Base-by-base conservation (phyloP, 768 basidiomycete species). In the Pleurotus pulmonarius region DNA sequence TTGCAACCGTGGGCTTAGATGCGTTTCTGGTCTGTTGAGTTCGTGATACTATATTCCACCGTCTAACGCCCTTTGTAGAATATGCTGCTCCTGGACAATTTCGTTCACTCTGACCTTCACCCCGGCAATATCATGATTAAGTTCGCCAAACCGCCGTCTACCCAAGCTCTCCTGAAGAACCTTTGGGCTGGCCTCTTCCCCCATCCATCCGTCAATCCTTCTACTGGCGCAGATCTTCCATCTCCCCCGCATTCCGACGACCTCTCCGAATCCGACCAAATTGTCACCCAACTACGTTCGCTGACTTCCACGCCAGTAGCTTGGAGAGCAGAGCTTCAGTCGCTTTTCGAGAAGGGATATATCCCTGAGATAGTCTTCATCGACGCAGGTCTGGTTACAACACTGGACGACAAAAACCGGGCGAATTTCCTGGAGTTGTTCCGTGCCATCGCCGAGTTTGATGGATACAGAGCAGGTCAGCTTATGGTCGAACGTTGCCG, bases 101-200 rank as follows among this genome's bases (percentile, higher is more conserved):
- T 97, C 70, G 94, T 96, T 8, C 97, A 98, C 68, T 80, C 90
- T 3, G 92, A 93, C 66, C 81, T 93, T 18, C 92, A 92, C 68
- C 90, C 92, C 2, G 96, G 96, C 26, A 98, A 98, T 69, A 95
- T 98, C 71, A 91, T 97, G 87, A 85, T 99, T 75, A 97, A 96
- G 68, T 98, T 98, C 75, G 88, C 85, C 66, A 92, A 90, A 67
- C 93, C 93, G 0, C 83, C 88, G 7, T 81, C 84, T 0, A 88
- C 92, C 0, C 71, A 75, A 44, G 77, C 84, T 62, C 74, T 92
- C 46, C 70, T 92, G 41, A 71, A 76, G 60, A 83, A 82, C 61
- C 71, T 93, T 49, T 82, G 84, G 63, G 67, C 75, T 58, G 73
- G 79, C 47, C 63, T 86, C 58, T 81, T 87, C 70, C 69, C 70